Percentiles rank a stretch among this genome's conserved stretches.
Conservation (phyloP, 2,329 filamentous ascomycete genomes). For the Aureobasidium vineae region DNA sequence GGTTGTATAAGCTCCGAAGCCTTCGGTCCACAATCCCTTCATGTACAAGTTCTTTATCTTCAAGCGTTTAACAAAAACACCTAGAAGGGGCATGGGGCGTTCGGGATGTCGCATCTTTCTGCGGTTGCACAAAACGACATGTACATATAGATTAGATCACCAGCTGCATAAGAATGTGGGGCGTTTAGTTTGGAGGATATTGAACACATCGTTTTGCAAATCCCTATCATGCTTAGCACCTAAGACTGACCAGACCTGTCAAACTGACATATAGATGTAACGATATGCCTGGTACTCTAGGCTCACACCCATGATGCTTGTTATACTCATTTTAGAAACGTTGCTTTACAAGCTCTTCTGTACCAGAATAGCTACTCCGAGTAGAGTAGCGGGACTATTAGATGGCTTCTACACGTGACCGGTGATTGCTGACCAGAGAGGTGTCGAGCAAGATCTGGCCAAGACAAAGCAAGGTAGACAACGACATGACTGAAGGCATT, state of each 20-base stretch:
- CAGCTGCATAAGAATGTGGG: neutral
- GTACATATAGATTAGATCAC: neutral
- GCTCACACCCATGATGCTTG: no score
- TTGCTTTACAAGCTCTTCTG: no score
- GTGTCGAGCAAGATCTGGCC: neutral
- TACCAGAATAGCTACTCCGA: no score
- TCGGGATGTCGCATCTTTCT: neutral
- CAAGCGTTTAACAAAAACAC: neutral
- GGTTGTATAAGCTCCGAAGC: neutral
- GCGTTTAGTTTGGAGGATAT: neutral
- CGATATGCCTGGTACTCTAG: no score
- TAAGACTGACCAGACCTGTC: no score
- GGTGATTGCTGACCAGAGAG: neutral
- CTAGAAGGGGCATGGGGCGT: neutral
- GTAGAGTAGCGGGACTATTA: no score
- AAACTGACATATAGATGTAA: no score
- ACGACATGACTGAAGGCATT: conserved; percentile 12
- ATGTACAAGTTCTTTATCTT: neutral
- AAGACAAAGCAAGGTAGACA: neutral
- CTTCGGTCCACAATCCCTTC: neutral
- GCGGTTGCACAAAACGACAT: neutral
- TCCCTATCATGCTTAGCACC: neutral
- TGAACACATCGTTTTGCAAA: neutral
- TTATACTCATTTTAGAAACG: no score
- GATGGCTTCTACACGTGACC: neutral